Conservation (phyloP, 331 rosid genomes). For the Pyracantha coccinea region DNA sequence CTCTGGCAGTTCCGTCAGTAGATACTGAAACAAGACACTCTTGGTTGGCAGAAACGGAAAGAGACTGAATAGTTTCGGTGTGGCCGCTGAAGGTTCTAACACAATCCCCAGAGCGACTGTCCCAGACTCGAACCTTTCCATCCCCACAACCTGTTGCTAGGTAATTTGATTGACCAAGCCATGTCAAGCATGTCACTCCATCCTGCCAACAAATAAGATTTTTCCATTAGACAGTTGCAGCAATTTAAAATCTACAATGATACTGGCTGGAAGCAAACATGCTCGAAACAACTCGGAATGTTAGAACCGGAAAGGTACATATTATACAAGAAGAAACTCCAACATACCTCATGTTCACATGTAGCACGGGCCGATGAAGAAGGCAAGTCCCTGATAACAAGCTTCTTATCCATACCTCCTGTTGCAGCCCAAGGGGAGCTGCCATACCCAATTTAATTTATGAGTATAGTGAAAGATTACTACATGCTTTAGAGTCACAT, state of each 20-base stretch:
- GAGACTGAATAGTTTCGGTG: conserved; percentile 48
- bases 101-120: conserved; percentile 79
- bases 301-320: neutral
- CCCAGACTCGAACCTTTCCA: conserved; percentile 76
- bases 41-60: conserved; percentile 47
- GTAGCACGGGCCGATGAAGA: conserved; percentile 52
- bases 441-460: conserved; percentile 14
- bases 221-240: conserved; percentile 12
- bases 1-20: conserved; percentile 54
- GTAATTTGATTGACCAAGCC: conserved; percentile 56
- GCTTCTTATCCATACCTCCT: conserved; percentile 72
- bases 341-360: conserved; percentile 74
- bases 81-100: conserved; percentile 61
- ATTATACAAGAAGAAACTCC: conserved; percentile 3
- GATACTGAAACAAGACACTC: conserved; percentile 72
- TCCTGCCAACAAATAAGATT: conserved; percentile 32
- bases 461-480: neutral
- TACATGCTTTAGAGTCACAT: neutral
- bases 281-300: neutral
- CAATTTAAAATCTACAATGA: neutral
- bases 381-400: conserved; percentile 74
- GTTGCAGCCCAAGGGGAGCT: conserved; percentile 75
- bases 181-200: conserved; percentile 69
- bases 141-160: conserved; percentile 77
- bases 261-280: neutral